phyloP scores from a whole-genome alignment of 1,139 yeast genomes.

The Debaryomycetaceae sp. region DNA sequence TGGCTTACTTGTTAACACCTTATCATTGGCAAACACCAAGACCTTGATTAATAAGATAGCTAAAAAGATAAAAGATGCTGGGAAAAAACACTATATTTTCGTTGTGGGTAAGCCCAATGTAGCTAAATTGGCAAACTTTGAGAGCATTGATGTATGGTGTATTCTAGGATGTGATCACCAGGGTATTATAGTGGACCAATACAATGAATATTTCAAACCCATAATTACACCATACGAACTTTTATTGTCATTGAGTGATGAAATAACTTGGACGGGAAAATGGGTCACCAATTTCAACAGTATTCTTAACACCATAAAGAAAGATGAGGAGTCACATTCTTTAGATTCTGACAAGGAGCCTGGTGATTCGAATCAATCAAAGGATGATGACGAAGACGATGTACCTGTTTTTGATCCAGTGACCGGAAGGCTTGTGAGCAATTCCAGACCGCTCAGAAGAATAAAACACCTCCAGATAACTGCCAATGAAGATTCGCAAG shows the following conservation, averaged over 20 bases:
- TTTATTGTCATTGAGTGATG: conserved; percentile 70
- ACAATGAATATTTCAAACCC: conserved; percentile 81
- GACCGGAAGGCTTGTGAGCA: conserved; percentile 68
- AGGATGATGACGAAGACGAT: conserved; percentile 46
- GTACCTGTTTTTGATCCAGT: conserved; percentile 89
- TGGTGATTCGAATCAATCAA: conserved; percentile 12
- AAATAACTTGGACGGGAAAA: conserved; percentile 83
- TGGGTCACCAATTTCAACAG: conserved; percentile 82
- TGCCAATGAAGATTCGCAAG: conserved; percentile 21
- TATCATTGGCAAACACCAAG: conserved; percentile 73
- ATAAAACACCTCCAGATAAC: conserved; percentile 63
- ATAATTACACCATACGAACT: conserved; percentile 92
- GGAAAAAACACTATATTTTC: conserved; percentile 87
- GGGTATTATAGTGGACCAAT: conserved; percentile 79
- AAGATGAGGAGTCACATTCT: conserved; percentile 23
- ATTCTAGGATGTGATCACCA: conserved; percentile 92
- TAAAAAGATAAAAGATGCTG: conserved; percentile 63
- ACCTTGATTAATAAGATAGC: conserved; percentile 58
- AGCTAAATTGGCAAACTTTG: conserved; percentile 93
- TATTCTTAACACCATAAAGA: conserved; percentile 26
- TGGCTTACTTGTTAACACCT: conserved; percentile 86
- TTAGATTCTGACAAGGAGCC: conserved; percentile 17
- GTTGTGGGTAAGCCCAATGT: conserved; percentile 99
- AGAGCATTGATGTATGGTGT: conserved; percentile 89
- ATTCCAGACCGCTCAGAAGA: conserved; percentile 72